Base-by-base conservation (phyloP, 192 early-diverging fungal genomes). In the Umbelopsis isabellina region DNA sequence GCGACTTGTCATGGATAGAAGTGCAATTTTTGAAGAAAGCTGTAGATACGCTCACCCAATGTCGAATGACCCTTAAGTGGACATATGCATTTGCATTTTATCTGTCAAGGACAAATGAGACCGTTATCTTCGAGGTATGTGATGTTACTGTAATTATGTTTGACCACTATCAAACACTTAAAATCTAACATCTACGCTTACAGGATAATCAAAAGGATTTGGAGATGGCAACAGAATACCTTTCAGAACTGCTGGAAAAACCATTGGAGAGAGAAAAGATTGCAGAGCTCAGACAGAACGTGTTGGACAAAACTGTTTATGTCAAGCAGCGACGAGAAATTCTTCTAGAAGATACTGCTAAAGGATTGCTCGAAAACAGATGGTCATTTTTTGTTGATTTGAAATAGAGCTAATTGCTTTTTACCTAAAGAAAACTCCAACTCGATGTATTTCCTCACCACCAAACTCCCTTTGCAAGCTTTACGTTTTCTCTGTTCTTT, bases 51-150 rank as follows among this genome's bases (percentile, higher is more conserved):
- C 87, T 98, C 25, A 86, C 95, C 9, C 79, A 92, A 61, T 94
- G 95, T 70, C 94, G 98, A 72, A 90, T 84, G 77, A 97, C 95
- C 0, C 85, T 99, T 23, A 97, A 95, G 73, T 99, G 98, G 98
- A 96, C 97, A 0, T 99, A 98, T 79, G 91, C 90, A 8, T 93
- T 99, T 78, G 98, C 96, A 0, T 99, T 93, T 82, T 99, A 97
- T 72, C 87, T 99, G 75, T 74, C 79, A 13, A 83, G 90, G 37
- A 87, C 89, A 72, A 98, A 98, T 83, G 82, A 90, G 75, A 97
- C 95, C 16, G 90, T 85, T 12, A 79, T 99, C 30, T 99, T 98
- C 82, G 96, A 98, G 49, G 74, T 70, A 75, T 22, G 27, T 25
- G 22, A 25, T 23, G 25, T 30, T 52, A 22, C 37, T 41, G 37